phyloP scores from a whole-genome alignment of 2,329 filamentous ascomycete species.

The Claviceps lovelessii region DNA sequence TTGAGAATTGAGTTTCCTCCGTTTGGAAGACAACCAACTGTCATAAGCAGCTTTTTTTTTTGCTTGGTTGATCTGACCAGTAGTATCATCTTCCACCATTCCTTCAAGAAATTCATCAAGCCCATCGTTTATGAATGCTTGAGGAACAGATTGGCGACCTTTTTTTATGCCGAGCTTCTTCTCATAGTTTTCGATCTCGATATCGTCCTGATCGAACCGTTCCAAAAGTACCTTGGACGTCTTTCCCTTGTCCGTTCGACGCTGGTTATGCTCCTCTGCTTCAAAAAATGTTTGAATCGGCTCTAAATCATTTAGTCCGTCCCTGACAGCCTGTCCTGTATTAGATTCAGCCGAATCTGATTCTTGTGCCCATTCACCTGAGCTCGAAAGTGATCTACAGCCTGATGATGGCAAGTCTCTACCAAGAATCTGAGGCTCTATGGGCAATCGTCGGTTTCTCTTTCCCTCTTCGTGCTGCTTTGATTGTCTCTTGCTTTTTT shows the following conservation, averaged over 20 bases:
- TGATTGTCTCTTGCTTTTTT: conserved; percentile 30
- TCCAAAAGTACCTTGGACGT: conserved; percentile 22
- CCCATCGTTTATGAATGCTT: conserved; percentile 67
- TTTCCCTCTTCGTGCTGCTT: conserved; percentile 5
- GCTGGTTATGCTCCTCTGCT: conserved; percentile 14
- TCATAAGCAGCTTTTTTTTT: conserved; percentile 46
- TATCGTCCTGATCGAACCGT: conserved; percentile 65
- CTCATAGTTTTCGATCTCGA: conserved; percentile 75
- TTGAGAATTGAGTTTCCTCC: conserved; percentile 17
- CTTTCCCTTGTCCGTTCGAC: conserved; percentile 14
- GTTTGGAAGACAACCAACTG: conserved; percentile 45
- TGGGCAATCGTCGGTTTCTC: neutral
- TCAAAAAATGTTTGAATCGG: conserved; percentile 2
- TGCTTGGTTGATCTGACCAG: conserved; percentile 41
- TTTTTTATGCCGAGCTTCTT: conserved; percentile 72
- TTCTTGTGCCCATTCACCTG: neutral
- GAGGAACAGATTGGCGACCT: conserved; percentile 57
- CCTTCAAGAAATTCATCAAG: conserved; percentile 65
- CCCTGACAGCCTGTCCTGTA: conserved; percentile 1
- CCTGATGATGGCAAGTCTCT: neutral
- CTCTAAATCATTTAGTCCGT: conserved; percentile 7
- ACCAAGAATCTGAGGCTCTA: neutral
- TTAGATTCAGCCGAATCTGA: neutral
- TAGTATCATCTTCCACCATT: conserved; percentile 32
- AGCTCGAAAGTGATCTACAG: neutral